A percentile compares a stretch with the other conserved stretches of the same genome.
These are phyloP conservation scores for Kalmusia sp. DNA, from an alignment of 2,329 filamentous ascomycete genomes.

Conservation along the genomic window DNA sequence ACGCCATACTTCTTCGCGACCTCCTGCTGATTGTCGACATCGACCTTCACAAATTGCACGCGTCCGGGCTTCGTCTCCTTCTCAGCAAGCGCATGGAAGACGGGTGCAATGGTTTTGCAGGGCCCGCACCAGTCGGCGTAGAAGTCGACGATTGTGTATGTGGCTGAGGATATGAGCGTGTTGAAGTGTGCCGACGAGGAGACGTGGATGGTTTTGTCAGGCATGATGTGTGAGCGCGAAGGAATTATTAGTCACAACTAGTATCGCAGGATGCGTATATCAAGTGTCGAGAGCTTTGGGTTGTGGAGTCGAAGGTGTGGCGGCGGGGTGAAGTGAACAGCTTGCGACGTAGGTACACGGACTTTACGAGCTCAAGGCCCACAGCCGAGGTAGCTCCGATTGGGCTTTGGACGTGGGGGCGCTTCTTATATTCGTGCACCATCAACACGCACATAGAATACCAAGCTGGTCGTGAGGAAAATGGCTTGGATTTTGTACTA, in stretches of 20 bases:
- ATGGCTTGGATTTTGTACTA: no score
- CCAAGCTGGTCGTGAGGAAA: no score
- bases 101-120: slow-evolving; percentile 62
- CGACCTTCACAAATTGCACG: slow-evolving; percentile 62
- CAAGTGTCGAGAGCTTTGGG: no score
- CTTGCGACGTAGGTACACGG: slow-evolving; percentile 27
- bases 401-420: no score
- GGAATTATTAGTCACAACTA: no score
- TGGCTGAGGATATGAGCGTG: slow-evolving; percentile 41
- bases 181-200: slow-evolving; percentile 45
- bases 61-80: slow-evolving; percentile 55
- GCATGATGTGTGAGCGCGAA: slow-evolving; percentile 33
- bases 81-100: slow-evolving; percentile 58
- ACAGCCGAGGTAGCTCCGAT: neutral
- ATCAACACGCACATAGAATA: no score
- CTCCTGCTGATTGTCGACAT: slow-evolving; percentile 60
- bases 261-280: no score
- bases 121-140: slow-evolving; percentile 65
- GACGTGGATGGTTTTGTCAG: slow-evolving; percentile 40
- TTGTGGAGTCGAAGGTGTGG: slow-evolving; percentile 2
- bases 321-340: slow-evolving; percentile 21
- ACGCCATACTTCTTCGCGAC: slow-evolving; percentile 59
- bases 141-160: slow-evolving; percentile 58
- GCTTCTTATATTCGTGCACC: no score
- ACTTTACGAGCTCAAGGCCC: slow-evolving; percentile 6